A percentile compares a stretch with the other conserved stretches of the same genome.
phyloP scores from a whole-genome alignment of 1,284 basidiomycete genomes.

The Cryptococcus maquisensis region DNA sequence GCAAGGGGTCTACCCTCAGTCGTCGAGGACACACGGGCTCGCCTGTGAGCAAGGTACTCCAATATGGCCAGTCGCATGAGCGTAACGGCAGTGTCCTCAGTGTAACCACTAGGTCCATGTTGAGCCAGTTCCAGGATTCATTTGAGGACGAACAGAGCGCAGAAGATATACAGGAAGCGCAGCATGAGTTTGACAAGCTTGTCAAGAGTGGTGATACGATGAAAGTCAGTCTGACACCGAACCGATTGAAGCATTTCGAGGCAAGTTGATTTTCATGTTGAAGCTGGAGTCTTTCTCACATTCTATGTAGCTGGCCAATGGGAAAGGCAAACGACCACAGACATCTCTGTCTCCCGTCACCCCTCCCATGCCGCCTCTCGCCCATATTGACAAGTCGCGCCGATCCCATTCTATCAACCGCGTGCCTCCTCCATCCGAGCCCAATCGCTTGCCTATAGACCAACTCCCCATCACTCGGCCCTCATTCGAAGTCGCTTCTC shows the following conservation, averaged over 20 bases:
- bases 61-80: constrained; percentile 12
- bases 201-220: constrained; percentile 81
- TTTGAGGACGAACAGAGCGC: constrained; percentile 6
- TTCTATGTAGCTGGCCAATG: not conserved
- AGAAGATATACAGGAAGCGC: constrained; percentile 22
- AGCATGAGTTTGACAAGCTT: constrained; percentile 79
- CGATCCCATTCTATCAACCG: not conserved
- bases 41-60: not conserved
- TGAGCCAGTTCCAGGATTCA: constrained; percentile 24
- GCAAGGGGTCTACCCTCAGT: constrained; percentile 14
- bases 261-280: constrained; percentile 52
- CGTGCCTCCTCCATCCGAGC: not conserved
- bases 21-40: constrained; percentile 11
- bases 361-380: not conserved
- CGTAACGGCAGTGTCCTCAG: constrained; percentile 28
- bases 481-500: not conserved
- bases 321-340: not conserved
- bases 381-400: not conserved
- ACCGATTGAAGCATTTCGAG: constrained; percentile 83
- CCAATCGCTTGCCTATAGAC: not conserved
- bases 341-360: not conserved
- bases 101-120: constrained; percentile 21
- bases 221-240: constrained; percentile 92
- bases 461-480: not conserved
- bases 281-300: not conserved